Evolutionary conservation across 1,284 basidiomycete species (phyloP).

Genomic region (Laetiporus sulphureus): DNA sequence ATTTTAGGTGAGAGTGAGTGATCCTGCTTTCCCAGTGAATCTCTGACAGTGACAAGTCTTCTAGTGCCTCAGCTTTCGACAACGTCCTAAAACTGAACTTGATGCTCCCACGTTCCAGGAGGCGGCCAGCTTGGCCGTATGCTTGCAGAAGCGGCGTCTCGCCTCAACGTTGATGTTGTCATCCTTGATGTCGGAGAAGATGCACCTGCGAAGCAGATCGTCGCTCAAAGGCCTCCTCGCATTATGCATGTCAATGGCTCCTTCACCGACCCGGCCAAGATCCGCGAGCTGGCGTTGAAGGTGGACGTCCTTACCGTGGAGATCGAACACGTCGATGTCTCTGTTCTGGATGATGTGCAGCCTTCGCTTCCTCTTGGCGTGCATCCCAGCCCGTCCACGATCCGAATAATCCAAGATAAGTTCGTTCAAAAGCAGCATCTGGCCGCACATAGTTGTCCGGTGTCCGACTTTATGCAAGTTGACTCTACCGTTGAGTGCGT

Average conservation of each 20-base stretch:
- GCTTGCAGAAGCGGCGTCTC: conserved; percentile 88
- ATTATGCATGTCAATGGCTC: conserved; percentile 82
- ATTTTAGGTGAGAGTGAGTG: conserved; percentile 60
- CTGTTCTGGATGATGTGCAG: conserved; percentile 67
- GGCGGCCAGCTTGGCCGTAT: conserved; percentile 98
- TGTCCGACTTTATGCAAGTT: conserved; percentile 69
- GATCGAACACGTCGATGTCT: conserved; percentile 94
- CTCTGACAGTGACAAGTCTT: not conserved
- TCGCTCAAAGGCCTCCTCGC: conserved; percentile 44
- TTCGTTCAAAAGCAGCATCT: conserved; percentile 85
- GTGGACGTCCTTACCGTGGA: conserved; percentile 94
- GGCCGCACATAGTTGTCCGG: conserved; percentile 49
- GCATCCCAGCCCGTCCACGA: conserved; percentile 82
- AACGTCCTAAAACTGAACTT: conserved; percentile 2
- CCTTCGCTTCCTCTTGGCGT: conserved; percentile 52
- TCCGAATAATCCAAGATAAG: conserved; percentile 95
- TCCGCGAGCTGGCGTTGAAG: conserved; percentile 72
- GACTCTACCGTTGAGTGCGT: conserved; percentile 55
- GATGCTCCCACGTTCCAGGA: conserved; percentile 40
- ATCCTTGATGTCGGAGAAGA: conserved; percentile 81
- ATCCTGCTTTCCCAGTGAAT: not conserved
- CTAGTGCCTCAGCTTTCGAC: conserved; percentile 6
- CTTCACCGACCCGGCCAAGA: conserved; percentile 80
- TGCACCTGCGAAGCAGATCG: conserved; percentile 89
- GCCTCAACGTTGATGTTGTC: conserved; percentile 83